Conservation (phyloP, 768 basidiomycete species). For the Boletus subcaerulescens region DNA sequence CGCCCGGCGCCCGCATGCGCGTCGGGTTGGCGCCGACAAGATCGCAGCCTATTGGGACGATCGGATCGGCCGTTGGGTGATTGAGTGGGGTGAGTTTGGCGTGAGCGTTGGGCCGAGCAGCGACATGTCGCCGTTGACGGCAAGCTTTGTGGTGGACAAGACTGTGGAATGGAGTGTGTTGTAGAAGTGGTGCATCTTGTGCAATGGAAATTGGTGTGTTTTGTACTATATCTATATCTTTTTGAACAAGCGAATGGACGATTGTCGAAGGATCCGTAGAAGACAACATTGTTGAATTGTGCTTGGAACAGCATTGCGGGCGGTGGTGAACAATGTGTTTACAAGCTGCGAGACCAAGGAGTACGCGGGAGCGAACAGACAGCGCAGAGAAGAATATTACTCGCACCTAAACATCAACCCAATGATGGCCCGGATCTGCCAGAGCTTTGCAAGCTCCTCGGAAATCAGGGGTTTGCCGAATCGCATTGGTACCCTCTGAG, state of each 20-base stretch:
- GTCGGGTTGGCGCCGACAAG: conserved; percentile 51
- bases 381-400: too few relatives aligned
- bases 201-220: not conserved
- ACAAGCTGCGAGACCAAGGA: too few relatives aligned
- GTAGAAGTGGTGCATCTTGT: conserved; percentile 17
- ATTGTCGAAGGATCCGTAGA: not conserved
- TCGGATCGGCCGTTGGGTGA: conserved; percentile 43
- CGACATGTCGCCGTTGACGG: conserved; percentile 33
- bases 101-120: conserved; percentile 47
- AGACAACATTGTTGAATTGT: too few relatives aligned
- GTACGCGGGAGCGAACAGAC: too few relatives aligned
- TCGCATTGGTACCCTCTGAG: too few relatives aligned
- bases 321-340: too few relatives aligned
- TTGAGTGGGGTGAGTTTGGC: conserved; percentile 48
- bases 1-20: conserved; percentile 40
- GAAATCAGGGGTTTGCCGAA: too few relatives aligned
- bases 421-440: too few relatives aligned
- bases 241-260: not conserved
- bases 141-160: conserved; percentile 33
- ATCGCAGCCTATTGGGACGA: conserved; percentile 66
- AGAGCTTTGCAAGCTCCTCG: too few relatives aligned
- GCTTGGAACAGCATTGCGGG: too few relatives aligned
- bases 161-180: conserved; percentile 71
- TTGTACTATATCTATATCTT: not conserved
- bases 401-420: too few relatives aligned